Evolutionary conservation across 129 eudicot genomes (phyloP), one percentile per base, ranked within the genome.

Genomic region (Helianthus tuberosus): DNA sequence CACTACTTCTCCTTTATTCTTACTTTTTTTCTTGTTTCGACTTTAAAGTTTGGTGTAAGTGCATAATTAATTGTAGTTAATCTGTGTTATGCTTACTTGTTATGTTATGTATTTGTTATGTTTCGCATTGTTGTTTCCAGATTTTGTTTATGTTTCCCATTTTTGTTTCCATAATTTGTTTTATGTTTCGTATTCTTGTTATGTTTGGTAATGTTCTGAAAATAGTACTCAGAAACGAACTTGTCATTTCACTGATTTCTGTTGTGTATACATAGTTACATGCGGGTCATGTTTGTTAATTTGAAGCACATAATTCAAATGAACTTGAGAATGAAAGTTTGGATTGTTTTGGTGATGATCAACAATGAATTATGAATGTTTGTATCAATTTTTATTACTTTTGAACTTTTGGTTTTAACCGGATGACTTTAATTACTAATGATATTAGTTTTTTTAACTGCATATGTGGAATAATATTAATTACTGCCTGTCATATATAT

Each of bases 1-100:
- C 63, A 17, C 36, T 9, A 57, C 35, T 55, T 55, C 62, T 57
- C 63, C 35, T 57, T 57, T 20, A 3, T 57, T 57, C 63, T 57
- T 57, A 11, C 6, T 43, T 17, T 57, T 57, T 57, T 57, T 20
- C 63, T 57, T 57, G 36, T 57, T 57, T 15, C 11, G 3, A 53
- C 5, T 15, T 53, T 55, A 35, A 35, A 55, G 12, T 55, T 17
- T 20, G 13, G 35, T 10, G 14, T 57, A 57, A 57, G 8, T 57
- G 63, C 20, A 8, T 17, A 57, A 11, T 8, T 17, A 55, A 20
- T 55, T 20, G 35, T 35, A 8, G 62, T 55, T 17, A 20, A 20
- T 20, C 13, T 55, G 32, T 55, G 35, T 55, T 55, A 20, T 8
- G 35, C 4, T 55, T 55, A 3, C 17, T 23, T 55, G 35, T 55